These are phyloP conservation scores for Buxus sempervirens DNA, from an alignment of 164 flowering plant genomes.

Conservation along the genomic window DNA sequence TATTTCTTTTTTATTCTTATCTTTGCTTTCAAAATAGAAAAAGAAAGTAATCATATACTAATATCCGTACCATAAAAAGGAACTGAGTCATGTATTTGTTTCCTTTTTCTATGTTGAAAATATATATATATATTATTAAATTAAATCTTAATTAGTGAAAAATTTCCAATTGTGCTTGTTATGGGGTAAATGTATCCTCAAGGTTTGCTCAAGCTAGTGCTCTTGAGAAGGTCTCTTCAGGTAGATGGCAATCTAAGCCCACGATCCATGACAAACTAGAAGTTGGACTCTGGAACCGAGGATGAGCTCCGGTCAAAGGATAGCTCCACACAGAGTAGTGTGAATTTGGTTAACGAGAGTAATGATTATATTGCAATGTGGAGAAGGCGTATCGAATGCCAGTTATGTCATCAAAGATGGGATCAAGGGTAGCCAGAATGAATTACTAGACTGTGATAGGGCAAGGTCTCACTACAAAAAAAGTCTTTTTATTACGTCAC, in stretches of 20 bases:
- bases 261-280: slow-evolving; percentile 36
- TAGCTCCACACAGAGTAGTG: slow-evolving; percentile 8
- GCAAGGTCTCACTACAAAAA: slow-evolving; percentile 24
- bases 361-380: slow-evolving; percentile 23
- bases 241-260: slow-evolving; percentile 86
- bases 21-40: too few species aligned
- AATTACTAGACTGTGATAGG: slow-evolving; percentile 27
- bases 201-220: slow-evolving; percentile 90
- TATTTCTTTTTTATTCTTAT: too few species aligned
- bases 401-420: slow-evolving; percentile 29
- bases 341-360: slow-evolving; percentile 23
- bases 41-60: too few species aligned
- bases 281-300: slow-evolving; percentile 43
- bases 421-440: slow-evolving; percentile 31
- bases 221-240: slow-evolving; percentile 85
- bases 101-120: too few species aligned
- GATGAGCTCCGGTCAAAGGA: slow-evolving; percentile 20
- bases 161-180: too few species aligned
- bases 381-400: slow-evolving; percentile 27
- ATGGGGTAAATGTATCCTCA: slow-evolving; percentile 47
- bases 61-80: too few species aligned
- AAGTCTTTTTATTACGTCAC: too few species aligned
- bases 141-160: too few species aligned
- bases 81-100: too few species aligned
- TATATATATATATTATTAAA: too few species aligned